Percentiles rank a stretch among this genome's conserved stretches.
phyloP scores from a whole-genome alignment of 371 early-diverging fungal genomes.

The Lichtheimia hyalospora region DNA sequence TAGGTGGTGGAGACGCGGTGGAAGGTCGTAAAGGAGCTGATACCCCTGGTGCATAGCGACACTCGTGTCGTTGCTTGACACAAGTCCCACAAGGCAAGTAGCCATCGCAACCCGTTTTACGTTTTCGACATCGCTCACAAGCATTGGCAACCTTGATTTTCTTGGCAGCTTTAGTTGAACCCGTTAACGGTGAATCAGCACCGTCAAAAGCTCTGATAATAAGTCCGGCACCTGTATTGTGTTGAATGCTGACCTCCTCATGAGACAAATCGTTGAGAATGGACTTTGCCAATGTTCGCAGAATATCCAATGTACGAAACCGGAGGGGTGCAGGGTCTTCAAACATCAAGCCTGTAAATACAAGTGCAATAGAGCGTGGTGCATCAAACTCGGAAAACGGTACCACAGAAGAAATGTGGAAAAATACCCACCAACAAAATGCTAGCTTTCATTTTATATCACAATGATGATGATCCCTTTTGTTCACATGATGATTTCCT shows the following conservation, averaged over 20 bases:
- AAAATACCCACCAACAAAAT: no score
- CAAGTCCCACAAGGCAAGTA: constrained; percentile 9
- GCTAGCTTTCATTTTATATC: no score
- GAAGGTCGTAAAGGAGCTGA: not conserved
- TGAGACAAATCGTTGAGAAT: constrained; percentile 13
- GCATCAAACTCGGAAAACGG: no score
- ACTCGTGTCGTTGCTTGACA: constrained; percentile 4
- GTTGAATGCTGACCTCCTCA: constrained; percentile 14
- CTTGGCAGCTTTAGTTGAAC: constrained; percentile 3
- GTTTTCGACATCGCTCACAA: constrained; percentile 15
- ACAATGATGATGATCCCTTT: no score
- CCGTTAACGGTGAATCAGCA: not conserved
- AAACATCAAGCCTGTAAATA: constrained; percentile 1
- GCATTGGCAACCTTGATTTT: constrained; percentile 14
- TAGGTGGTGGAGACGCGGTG: not conserved
- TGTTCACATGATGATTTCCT: no score
- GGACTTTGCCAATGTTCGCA: constrained; percentile 14
- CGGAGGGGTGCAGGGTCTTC: constrained; percentile 14
- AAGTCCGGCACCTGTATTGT: constrained; percentile 12
- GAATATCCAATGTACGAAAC: constrained; percentile 13
- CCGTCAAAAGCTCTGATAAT: constrained; percentile 16
- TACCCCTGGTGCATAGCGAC: constrained; percentile 18
- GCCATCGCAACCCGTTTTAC: constrained; percentile 23
- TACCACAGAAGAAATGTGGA: no score
- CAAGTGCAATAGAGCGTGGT: no score